A percentile compares a stretch with the other conserved stretches of the same genome.
Conservation (phyloP, 2,329 filamentous ascomycete genomes). For the Phialocephala subalpina region DNA sequence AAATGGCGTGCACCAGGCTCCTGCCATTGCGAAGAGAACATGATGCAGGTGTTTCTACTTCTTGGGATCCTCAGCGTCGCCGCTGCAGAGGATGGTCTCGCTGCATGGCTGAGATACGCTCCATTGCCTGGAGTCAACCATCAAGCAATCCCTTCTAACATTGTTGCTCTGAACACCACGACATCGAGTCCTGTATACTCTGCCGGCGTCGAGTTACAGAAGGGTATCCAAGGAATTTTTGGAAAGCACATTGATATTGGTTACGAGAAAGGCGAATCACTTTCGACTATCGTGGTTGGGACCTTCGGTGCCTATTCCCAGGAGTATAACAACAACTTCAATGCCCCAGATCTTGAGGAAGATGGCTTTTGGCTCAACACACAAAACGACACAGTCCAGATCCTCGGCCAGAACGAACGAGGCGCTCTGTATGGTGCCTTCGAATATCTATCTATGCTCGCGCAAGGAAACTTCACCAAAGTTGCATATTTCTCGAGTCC, state of each 20-base stretch:
- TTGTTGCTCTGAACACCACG: conserved; percentile 63
- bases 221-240: conserved; percentile 65
- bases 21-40: neutral
- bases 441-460: conserved; percentile 71
- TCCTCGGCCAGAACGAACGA: conserved; percentile 71
- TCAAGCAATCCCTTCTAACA: conserved; percentile 52
- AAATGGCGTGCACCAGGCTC: neutral
- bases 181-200: conserved; percentile 63
- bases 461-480: conserved; percentile 61
- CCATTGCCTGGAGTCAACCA: conserved; percentile 52
- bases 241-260: conserved; percentile 52
- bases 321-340: conserved; percentile 44
- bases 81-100: conserved; percentile 64
- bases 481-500: conserved; percentile 61
- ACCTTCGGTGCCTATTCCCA: conserved; percentile 54
- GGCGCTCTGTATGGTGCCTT: conserved; percentile 75
- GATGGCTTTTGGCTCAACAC: conserved; percentile 70
- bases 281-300: conserved; percentile 54
- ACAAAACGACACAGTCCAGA: conserved; percentile 56
- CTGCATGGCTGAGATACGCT: conserved; percentile 72
- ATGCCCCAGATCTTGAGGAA: conserved; percentile 52
- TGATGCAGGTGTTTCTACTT: conserved; percentile 9
- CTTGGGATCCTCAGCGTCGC: conserved; percentile 9
- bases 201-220: conserved; percentile 65
- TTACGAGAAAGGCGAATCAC: conserved; percentile 26